Conservation (phyloP, 2,329 filamentous ascomycete genomes). For the Aspergillus piperis region DNA sequence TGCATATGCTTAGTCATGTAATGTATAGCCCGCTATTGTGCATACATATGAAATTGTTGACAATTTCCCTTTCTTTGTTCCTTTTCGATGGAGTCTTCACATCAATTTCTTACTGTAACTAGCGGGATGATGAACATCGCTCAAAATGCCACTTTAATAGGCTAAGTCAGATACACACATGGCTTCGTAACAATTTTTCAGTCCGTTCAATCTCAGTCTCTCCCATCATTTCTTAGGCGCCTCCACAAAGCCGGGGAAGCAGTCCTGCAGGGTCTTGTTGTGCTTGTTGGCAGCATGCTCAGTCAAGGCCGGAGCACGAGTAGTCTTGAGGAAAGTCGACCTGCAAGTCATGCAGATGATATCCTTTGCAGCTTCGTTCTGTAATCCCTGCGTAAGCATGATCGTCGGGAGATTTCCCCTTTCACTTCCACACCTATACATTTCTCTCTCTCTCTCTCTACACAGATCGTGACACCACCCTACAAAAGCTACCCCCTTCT, state of each 20-base stretch:
- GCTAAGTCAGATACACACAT: not conserved
- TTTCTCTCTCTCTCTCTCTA: not conserved
- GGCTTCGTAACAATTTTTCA: not conserved
- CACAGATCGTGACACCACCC: not conserved
- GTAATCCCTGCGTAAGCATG: conserved; percentile 1
- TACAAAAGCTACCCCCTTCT: not conserved
- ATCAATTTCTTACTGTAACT: not conserved
- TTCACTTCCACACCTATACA: not conserved
- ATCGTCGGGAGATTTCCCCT: not conserved
- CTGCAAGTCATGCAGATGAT: conserved; percentile 78
- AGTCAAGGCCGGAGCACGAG: conserved; percentile 68
- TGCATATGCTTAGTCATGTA: not conserved
- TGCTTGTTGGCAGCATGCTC: conserved; percentile 77
- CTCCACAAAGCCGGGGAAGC: conserved; percentile 58
- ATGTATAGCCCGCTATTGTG: not conserved
- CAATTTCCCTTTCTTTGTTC: not conserved
- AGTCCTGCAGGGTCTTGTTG: conserved; percentile 69
- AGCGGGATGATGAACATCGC: not conserved
- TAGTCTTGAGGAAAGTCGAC: conserved; percentile 76
- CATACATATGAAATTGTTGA: not conserved
- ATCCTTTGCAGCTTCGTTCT: conserved; percentile 73
- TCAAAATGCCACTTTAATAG: not conserved
- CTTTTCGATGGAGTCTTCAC: not conserved
- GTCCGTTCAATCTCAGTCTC: not conserved
- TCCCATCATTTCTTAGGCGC: conserved; percentile 11